These are phyloP conservation scores for Drosera capensis DNA, from an alignment of 148 eudicot species.

Conservation along the genomic window DNA sequence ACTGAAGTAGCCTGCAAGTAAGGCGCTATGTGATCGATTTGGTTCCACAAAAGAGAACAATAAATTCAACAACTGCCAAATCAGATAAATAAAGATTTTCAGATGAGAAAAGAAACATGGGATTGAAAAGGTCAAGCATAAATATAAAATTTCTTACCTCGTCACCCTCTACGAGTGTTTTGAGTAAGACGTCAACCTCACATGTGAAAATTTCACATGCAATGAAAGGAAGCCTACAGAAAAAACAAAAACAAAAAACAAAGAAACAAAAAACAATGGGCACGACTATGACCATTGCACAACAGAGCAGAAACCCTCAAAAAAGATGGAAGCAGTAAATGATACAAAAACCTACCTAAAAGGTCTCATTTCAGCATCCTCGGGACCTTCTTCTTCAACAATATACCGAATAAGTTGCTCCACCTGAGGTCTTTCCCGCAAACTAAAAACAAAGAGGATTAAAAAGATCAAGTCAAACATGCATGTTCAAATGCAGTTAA, in stretches of 20 bases:
- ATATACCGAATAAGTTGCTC: too few species aligned
- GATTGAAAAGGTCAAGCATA: slow-evolving; percentile 3
- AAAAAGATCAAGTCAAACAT: too few species aligned
- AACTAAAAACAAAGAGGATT: slow-evolving; percentile 35
- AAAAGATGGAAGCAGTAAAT: too few species aligned
- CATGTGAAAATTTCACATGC: too few species aligned
- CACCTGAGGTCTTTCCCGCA: slow-evolving; percentile 64
- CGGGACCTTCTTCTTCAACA: slow-evolving; percentile 83
- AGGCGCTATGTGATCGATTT: slow-evolving; percentile 57
- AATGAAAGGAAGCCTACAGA: slow-evolving; percentile 10
- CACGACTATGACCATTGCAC: background rate
- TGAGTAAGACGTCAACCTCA: slow-evolving; percentile 91
- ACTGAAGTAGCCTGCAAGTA: slow-evolving; percentile 87
- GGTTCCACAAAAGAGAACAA: slow-evolving; percentile 81
- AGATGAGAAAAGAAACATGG: slow-evolving; percentile 2
- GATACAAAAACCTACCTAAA: slow-evolving; percentile 46
- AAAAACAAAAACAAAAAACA: too few species aligned
- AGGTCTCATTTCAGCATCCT: slow-evolving; percentile 66
- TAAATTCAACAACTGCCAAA: slow-evolving; percentile 55
- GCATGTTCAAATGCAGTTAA: too few species aligned
- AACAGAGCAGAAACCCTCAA: too few species aligned
- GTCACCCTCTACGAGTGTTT: slow-evolving; percentile 86
- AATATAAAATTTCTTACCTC: slow-evolving; percentile 32
- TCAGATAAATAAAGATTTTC: slow-evolving; percentile 5
- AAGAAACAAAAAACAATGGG: slow-evolving; percentile 6